Evolutionary conservation across 495 filamentous ascomycete species (phyloP).

Genomic region (Penicillium silybi): DNA sequence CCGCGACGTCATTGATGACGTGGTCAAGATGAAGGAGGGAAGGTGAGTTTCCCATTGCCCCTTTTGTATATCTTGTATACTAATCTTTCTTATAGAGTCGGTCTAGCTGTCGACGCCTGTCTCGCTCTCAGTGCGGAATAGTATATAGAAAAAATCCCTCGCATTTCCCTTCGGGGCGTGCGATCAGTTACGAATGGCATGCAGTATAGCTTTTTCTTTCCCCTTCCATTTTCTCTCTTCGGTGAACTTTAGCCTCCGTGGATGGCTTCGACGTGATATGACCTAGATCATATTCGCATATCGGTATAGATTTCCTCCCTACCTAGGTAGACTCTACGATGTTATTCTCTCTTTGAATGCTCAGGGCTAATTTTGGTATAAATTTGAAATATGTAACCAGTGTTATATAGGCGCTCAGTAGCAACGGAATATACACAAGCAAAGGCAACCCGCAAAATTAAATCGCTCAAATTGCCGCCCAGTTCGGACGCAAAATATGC

Average conservation of each 20-base stretch:
- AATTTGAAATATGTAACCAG: neutral
- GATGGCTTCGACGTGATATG: neutral
- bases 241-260: neutral
- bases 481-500: neutral
- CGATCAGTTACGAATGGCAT: slow-evolving; percentile 3
- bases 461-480: slow-evolving; percentile 4
- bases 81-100: slow-evolving; percentile 56
- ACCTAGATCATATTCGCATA: neutral
- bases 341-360: no score
- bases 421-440: neutral
- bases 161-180: neutral
- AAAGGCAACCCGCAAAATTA: neutral
- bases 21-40: slow-evolving; percentile 87
- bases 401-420: neutral
- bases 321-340: no score
- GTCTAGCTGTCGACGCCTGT: slow-evolving; percentile 86
- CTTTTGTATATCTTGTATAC: neutral
- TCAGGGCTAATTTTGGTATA: neutral
- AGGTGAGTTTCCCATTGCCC: slow-evolving; percentile 53
- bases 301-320: neutral
- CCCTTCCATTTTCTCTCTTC: neutral
- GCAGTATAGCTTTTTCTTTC: neutral
- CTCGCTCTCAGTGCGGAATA: slow-evolving; percentile 64
- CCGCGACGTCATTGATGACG: slow-evolving; percentile 87
- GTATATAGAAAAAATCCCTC: slow-evolving; percentile 18